phyloP scores from a whole-genome alignment of 73 alveolate genomes.

The Paramecium tetraurelia region DNA sequence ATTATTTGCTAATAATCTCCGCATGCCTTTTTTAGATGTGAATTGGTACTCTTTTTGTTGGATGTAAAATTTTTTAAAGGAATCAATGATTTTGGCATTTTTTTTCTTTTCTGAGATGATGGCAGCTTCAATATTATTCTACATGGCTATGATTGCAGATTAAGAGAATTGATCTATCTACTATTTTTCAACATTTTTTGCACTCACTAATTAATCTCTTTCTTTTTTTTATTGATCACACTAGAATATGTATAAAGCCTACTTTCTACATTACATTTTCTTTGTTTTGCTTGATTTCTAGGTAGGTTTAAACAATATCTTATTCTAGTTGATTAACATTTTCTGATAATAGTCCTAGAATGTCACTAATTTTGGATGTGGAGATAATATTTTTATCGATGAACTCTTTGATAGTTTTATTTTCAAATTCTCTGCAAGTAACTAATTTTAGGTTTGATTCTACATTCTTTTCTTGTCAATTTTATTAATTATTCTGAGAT shows the following conservation, averaged over 20 bases:
- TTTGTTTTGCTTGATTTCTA: not conserved
- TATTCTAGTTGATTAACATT: not conserved
- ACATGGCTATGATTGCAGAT: not conserved
- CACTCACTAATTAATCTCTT: not conserved
- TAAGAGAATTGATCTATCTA: not conserved
- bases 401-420: not conserved
- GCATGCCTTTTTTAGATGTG: not conserved
- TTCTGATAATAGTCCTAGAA: not conserved
- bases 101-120: not conserved
- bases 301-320: not conserved
- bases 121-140: not conserved
- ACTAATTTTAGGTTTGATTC: not conserved
- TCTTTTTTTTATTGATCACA: not conserved
- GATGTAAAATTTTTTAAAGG: not conserved
- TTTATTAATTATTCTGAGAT: not conserved
- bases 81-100: not conserved
- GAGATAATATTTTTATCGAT: not conserved
- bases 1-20: not conserved
- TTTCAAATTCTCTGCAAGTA: not conserved
- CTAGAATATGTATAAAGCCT: not conserved
- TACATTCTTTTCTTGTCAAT: not conserved
- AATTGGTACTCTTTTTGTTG: not conserved
- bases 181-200: not conserved
- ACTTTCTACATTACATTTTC: not conserved
- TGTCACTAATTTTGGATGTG: not conserved